Evolutionary conservation across 2,329 filamentous ascomycete species (phyloP).

Genomic region (Aspergillus fumigatus): DNA sequence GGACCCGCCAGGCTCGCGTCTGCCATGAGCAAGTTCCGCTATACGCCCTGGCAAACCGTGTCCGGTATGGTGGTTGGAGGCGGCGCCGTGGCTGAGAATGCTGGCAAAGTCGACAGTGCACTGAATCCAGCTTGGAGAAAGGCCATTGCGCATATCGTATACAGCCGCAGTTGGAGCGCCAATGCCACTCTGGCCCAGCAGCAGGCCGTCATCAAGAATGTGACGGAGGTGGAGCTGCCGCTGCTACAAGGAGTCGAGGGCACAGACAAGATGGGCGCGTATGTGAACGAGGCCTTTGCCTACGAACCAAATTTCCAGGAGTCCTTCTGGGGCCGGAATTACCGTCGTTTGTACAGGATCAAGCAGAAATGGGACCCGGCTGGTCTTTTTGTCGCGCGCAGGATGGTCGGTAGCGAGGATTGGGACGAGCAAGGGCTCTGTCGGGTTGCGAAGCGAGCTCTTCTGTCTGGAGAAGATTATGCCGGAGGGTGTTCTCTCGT

Average conservation of each 20-base stretch:
- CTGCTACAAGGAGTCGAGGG: constrained; percentile 19
- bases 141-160: constrained; percentile 36
- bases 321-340: constrained; percentile 38
- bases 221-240: constrained; percentile 27
- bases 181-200: constrained; percentile 23
- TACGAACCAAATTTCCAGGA: constrained; percentile 38
- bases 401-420: constrained; percentile 21
- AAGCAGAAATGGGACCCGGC: constrained; percentile 30
- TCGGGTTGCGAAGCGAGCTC: constrained; percentile 1
- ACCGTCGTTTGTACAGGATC: constrained; percentile 23
- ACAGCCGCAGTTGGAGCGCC: constrained; percentile 21
- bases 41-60: constrained; percentile 17
- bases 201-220: constrained; percentile 33
- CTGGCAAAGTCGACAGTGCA: constrained; percentile 38
- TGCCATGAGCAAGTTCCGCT: constrained; percentile 24
- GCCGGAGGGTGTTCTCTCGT: too few relatives aligned
- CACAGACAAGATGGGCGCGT: constrained; percentile 25
- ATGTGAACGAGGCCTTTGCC: constrained; percentile 38
- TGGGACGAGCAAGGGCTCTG: constrained; percentile 24
- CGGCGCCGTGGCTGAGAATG: constrained; percentile 33
- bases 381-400: constrained; percentile 23
- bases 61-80: constrained; percentile 31
- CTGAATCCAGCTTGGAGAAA: constrained; percentile 43
- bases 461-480: neutral
- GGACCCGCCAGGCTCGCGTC: constrained; percentile 30